Evolutionary conservation across 2,329 filamentous ascomycete species (phyloP).

Genomic region (Xylariaceae sp.): DNA sequence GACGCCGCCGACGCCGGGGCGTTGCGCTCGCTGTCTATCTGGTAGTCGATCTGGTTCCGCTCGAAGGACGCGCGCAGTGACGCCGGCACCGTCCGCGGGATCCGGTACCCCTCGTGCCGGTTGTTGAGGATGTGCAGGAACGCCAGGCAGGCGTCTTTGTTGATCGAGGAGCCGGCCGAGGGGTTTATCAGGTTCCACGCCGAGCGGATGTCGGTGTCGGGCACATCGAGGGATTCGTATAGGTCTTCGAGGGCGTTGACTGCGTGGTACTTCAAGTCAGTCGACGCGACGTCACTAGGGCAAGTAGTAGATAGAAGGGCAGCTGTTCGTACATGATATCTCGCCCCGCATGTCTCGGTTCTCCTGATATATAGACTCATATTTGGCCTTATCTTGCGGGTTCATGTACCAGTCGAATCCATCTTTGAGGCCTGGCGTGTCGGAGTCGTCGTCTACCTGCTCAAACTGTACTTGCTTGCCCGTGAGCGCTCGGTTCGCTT

Average conservation of each 20-base stretch:
- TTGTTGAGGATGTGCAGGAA: conserved; percentile 98
- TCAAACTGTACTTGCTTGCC: conserved; percentile 85
- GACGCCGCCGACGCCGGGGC: conserved; percentile 67
- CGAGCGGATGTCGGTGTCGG: conserved; percentile 80
- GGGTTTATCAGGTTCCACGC: conserved; percentile 99
- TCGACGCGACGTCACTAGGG: not conserved
- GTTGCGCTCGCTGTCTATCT: conserved; percentile 75
- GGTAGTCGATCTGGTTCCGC: conserved; percentile 95
- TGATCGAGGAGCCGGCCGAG: conserved; percentile 79
- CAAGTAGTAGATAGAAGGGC: not conserved
- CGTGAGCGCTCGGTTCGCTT: conserved; percentile 79
- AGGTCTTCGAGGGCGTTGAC: conserved; percentile 81
- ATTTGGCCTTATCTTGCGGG: conserved; percentile 87
- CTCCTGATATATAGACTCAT: conserved; percentile 96
- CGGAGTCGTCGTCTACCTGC: conserved; percentile 80
- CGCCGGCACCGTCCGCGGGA: conserved; percentile 88
- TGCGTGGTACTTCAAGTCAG: conserved; percentile 39
- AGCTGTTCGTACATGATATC: conserved; percentile 66
- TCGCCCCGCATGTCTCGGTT: conserved; percentile 88
- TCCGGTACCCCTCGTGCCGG: conserved; percentile 91
- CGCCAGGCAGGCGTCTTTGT: conserved; percentile 91
- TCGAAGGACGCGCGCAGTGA: conserved; percentile 93
- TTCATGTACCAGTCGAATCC: conserved; percentile 99
- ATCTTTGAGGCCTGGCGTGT: conserved; percentile 85
- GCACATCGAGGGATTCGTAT: conserved; percentile 79